Evolutionary conservation across 768 basidiomycete genomes (phyloP), one percentile per base, ranked within the genome.

Genomic region (Udeniomyces megalosporus): DNA sequence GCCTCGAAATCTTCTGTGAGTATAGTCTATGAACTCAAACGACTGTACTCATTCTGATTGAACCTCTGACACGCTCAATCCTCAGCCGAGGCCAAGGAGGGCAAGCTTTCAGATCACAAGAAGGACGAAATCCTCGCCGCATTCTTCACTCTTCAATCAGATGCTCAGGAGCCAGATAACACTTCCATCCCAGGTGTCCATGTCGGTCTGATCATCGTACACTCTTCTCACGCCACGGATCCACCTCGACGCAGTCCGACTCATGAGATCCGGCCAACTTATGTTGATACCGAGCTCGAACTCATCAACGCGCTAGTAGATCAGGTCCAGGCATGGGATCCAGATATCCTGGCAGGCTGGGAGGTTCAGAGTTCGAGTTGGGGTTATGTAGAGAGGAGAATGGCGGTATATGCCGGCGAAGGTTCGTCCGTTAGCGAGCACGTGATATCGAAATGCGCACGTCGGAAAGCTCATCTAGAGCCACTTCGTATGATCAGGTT

Each of bases 281-380:
- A 77, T 7, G 81, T 86, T 17, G 72, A 80, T 2, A 77, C 71
- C 47, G 95, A 99, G 74, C 75, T 88, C 12, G 88, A 90, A 24
- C 74, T 96, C 5, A 74, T 96, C 60, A 92, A 95, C 69, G 74
- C 74, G 35, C 67, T 88, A 7, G 76, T 87, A 29, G 90, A 97
- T 70, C 74, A 82, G 31, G 80, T 95, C 0, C 69, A 80, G 26
- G 80, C 81, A 1, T 75, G 88, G 66, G 90, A 97, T 74, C 95
- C 95, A 0, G 95, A 99, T 71, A 84, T 96, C 45, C 69, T 97
- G 8, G 79, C 81, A 0, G 93, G 93, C 17, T 97, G 90, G 88
- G 93, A 99, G 64, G 78, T 93, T 14, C 89, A 95, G 70, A 76
- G 77, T 22, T 77, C 80, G 2, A 90, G 88, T 6, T 99, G 95